Percentiles rank a stretch among this genome's conserved stretches.
phyloP scores from a whole-genome alignment of 1,284 basidiomycete genomes.

The Sanguinoderma infundibulare region DNA sequence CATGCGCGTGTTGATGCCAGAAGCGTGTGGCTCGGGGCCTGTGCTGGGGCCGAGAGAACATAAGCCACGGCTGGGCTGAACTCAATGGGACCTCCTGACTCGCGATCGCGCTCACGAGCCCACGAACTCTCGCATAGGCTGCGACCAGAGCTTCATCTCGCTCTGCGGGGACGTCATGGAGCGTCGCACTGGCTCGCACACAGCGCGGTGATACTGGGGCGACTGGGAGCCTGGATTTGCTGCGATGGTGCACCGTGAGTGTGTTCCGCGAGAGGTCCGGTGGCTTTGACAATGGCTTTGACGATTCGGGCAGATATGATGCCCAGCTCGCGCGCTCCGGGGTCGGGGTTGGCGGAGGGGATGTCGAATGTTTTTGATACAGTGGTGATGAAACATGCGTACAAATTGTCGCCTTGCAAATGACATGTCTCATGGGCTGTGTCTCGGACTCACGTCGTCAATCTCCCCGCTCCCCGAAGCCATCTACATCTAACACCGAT shows the following conservation, averaged over 20 bases:
- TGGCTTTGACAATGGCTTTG: too few relatives aligned
- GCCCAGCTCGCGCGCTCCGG: slow-evolving; percentile 1
- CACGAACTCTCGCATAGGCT: neutral
- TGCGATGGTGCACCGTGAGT: neutral
- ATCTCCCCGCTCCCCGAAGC: neutral
- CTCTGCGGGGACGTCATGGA: neutral
- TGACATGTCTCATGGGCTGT: neutral
- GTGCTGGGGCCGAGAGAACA: slow-evolving; percentile 14
- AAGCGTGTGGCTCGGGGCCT: slow-evolving; percentile 6
- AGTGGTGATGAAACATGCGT: slow-evolving; percentile 12
- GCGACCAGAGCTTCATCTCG: neutral
- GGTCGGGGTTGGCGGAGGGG: neutral
- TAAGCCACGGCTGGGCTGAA: slow-evolving; percentile 3
- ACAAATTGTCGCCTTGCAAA: slow-evolving; percentile 1
- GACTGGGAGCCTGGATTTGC: too few relatives aligned
- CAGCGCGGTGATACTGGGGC: too few relatives aligned
- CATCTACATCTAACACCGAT: neutral
- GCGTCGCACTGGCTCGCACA: too few relatives aligned
- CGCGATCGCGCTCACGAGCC: neutral
- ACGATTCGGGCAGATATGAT: slow-evolving; percentile 1
- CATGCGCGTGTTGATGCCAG: neutral
- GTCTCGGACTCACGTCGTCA: neutral
- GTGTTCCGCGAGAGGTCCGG: too few relatives aligned
- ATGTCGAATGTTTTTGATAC: slow-evolving; percentile 4
- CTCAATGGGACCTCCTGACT: slow-evolving; percentile 9